Conservation (phyloP, 495 filamentous ascomycete genomes). For the Arthonia radiata region DNA sequence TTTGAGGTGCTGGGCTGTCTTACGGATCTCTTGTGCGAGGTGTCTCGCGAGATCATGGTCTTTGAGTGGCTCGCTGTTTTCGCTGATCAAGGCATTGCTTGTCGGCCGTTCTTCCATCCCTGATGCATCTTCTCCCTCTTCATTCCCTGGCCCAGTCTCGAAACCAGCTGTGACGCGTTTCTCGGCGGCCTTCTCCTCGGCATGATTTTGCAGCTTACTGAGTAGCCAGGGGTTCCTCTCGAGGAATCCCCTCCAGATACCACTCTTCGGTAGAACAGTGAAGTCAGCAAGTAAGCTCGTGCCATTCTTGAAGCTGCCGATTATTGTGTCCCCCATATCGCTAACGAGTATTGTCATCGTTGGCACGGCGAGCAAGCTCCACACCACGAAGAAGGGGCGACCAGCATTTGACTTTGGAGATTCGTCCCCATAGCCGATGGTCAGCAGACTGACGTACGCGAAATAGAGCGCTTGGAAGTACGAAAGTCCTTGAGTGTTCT, state of each 20-base stretch:
- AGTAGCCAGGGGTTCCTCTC: constrained; percentile 18
- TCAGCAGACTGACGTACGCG: constrained; percentile 18
- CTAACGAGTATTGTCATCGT: constrained; percentile 43
- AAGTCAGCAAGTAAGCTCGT: constrained; percentile 29
- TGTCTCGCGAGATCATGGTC: constrained; percentile 21
- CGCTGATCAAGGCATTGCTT: constrained; percentile 18
- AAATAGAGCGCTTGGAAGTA: constrained; percentile 22
- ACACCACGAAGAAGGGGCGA: constrained; percentile 19
- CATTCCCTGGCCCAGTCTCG: constrained; percentile 10
- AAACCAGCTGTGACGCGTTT: constrained; percentile 25
- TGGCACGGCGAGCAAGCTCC: constrained; percentile 31
- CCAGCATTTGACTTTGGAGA: constrained; percentile 17
- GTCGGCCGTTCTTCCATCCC: constrained; percentile 1
- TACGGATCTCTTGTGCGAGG: constrained; percentile 28
- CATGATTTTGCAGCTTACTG: constrained; percentile 14
- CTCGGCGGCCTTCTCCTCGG: constrained; percentile 13
- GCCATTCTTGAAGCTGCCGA: constrained; percentile 28
- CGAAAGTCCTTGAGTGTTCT: constrained; percentile 12
- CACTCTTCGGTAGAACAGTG: constrained; percentile 28
- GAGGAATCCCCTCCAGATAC: constrained; percentile 20
- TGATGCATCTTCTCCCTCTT: constrained; percentile 7
- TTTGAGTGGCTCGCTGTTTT: constrained; percentile 12
- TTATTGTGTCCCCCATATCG: constrained; percentile 37
- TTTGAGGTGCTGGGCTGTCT: constrained; percentile 21
- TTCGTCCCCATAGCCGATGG: constrained; percentile 20